These are phyloP conservation scores for Geotrichum bryndzae DNA, from an alignment of 1,139 yeast genomes.

Conservation along the genomic window DNA sequence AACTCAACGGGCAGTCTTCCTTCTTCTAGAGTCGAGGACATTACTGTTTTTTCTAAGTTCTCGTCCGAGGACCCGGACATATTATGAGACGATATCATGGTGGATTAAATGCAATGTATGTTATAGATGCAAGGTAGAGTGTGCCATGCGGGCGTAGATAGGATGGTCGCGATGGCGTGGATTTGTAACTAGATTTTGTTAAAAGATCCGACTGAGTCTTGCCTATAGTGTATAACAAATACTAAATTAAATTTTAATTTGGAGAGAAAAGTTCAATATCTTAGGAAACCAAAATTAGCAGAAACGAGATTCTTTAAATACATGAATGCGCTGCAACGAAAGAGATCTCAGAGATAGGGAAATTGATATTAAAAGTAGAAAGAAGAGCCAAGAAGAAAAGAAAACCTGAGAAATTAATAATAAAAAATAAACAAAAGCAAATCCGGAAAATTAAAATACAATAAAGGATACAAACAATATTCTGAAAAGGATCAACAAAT, in stretches of 20 bases:
- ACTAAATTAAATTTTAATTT: not conserved
- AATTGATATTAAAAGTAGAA: not conserved
- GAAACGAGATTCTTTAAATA: not conserved
- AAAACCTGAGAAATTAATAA: not conserved
- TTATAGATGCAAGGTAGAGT: not conserved
- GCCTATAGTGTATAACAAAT: not conserved
- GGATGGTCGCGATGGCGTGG: not conserved
- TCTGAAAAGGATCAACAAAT: no score
- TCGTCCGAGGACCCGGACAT: not conserved
- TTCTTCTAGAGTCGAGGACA: not conserved
- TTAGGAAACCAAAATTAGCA: not conserved
- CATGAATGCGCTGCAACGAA: not conserved
- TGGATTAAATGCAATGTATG: not conserved
- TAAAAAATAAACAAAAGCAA: no score
- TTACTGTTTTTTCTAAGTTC: not conserved
- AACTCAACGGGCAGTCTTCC: not conserved
- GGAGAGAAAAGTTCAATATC: not conserved
- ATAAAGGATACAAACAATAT: no score
- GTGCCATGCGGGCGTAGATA: not conserved
- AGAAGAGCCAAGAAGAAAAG: not conserved
- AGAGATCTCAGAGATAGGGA: not conserved
- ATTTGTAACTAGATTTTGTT: not conserved
- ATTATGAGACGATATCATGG: not conserved
- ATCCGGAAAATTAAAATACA: no score
- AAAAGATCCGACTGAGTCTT: not conserved